Evolutionary conservation across 2,329 filamentous ascomycete genomes (phyloP), one percentile per base, ranked within the genome.

Genomic region (Alternaria sp.): DNA sequence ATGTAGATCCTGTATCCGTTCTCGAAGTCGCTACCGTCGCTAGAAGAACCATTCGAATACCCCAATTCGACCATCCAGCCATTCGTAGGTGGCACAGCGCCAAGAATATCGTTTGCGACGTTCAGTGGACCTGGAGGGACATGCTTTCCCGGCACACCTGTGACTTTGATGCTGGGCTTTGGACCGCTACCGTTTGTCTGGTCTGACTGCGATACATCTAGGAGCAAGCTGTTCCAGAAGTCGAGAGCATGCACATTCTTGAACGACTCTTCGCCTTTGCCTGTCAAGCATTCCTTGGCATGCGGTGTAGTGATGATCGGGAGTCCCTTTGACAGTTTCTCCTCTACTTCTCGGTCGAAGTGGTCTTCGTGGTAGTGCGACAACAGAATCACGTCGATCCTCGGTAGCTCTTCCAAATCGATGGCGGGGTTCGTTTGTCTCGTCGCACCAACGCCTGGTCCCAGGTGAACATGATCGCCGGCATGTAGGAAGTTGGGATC

Each of bases 61-160:
- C 88, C 88, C 10, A 91, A 78, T 74, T 91, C 88, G 5, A 91
- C 64, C 79, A 91, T 86, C 88, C 88, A 91, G 30, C 89, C 88
- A 71, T 90, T 90, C 1, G 86, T 89, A 3, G 88, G 89, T 5
- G 89, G 89, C 5, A 90, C 84, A 1, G 84, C 85, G 21, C 78
- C 69, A n/a, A 85, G 78, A 9, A 84, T 50, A 26, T 86, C 81
- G 69, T 87, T 87, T 15, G 79, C 81, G 13, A 80, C 75, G 17
- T 81, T 68, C 3, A 85, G 70, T 1, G 79, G 81, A 1, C 81
- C 71, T 19, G 79, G 76, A 1, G 85, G 83, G 6, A 91, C 84
- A 72, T 91, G 89, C 71, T 90, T 89, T 2, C 87, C 89, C 0
- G 89, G 89, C 85, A 88, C 89, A 3, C 82, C 88, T 1, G 86